A percentile compares a stretch with the other conserved stretches of the same genome.
phyloP scores from a whole-genome alignment of 2,329 filamentous ascomycete species.

The Dissoconium aciculare region DNA sequence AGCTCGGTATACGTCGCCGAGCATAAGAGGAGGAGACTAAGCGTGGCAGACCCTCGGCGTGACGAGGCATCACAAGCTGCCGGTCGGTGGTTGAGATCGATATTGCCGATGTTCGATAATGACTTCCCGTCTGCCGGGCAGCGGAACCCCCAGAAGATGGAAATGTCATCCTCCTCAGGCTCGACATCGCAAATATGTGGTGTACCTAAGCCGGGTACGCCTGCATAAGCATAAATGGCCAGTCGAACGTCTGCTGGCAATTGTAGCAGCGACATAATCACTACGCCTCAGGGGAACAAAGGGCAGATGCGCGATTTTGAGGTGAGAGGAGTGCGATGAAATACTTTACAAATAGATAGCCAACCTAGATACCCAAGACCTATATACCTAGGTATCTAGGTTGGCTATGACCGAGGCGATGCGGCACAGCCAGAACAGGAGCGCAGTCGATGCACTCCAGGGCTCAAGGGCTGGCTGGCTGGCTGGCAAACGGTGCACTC shows the following conservation, averaged over 20 bases:
- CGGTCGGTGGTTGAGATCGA: constrained; percentile 1
- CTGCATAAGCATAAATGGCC: not conserved
- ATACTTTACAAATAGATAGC: not conserved
- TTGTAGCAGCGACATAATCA: not conserved
- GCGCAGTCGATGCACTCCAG: no score
- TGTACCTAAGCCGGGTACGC: not conserved
- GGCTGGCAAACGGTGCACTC: not conserved
- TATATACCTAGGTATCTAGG: no score
- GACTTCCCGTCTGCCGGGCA: no score
- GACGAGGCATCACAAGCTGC: not conserved
- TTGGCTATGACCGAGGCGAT: not conserved
- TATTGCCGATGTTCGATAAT: constrained; percentile 1
- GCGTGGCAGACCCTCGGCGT: not conserved
- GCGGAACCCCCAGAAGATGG: not conserved
- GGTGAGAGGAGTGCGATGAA: no score
- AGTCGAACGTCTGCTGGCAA: not conserved
- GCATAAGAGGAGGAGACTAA: not conserved
- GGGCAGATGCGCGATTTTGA: not conserved
- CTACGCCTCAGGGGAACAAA: not conserved
- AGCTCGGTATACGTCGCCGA: not conserved
- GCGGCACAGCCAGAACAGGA: not conserved
- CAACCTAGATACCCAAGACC: no score
- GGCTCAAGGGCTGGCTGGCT: not conserved
- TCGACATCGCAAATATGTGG: not conserved
- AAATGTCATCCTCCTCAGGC: not conserved